phyloP scores from a whole-genome alignment of 2,329 filamentous ascomycete genomes.

The Colletotrichum caudatum region DNA sequence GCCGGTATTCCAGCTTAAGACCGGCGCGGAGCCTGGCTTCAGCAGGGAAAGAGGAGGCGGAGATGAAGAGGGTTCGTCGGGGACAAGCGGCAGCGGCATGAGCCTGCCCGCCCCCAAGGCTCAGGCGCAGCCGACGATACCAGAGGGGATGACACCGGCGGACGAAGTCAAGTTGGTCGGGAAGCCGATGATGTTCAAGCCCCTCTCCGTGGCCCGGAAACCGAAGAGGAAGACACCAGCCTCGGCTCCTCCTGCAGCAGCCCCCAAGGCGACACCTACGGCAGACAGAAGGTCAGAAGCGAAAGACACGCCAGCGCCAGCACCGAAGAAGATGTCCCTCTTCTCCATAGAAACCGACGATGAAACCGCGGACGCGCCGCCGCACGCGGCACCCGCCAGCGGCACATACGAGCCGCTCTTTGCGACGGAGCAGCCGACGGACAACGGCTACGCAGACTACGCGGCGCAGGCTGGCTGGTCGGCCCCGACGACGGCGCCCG shows the following conservation, averaged over 20 bases:
- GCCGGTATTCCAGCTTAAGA: slow-evolving; percentile 75
- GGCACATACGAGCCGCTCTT: slow-evolving; percentile 67
- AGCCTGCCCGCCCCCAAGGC: slow-evolving; percentile 57
- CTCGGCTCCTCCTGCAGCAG: slow-evolving; percentile 41
- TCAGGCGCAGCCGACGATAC: slow-evolving; percentile 61
- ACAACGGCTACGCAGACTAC: slow-evolving; percentile 50
- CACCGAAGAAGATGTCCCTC: slow-evolving; percentile 71
- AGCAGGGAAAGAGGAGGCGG: slow-evolving; percentile 74
- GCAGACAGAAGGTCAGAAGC: not conserved
- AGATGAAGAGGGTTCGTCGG: slow-evolving; percentile 45
- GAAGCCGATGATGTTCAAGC: slow-evolving; percentile 89
- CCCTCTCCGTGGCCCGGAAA: slow-evolving; percentile 84
- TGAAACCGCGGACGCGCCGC: slow-evolving; percentile 18
- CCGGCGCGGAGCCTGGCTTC: slow-evolving; percentile 85
- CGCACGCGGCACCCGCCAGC: slow-evolving; percentile 41
- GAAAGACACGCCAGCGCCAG: slow-evolving; percentile 40
- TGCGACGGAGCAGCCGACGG: slow-evolving; percentile 47
- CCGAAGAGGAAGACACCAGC: slow-evolving; percentile 72
- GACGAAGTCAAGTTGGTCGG: slow-evolving; percentile 77
- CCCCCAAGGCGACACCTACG: slow-evolving; percentile 33
- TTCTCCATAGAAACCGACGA: slow-evolving; percentile 70
- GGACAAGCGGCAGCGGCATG: slow-evolving; percentile 45
- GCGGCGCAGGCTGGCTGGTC: slow-evolving; percentile 51
- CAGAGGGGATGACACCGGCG: slow-evolving; percentile 68
- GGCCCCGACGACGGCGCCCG: slow-evolving; percentile 46